These are phyloP conservation scores for Claviceps sp. DNA, from an alignment of 2,329 filamentous ascomycete genomes.

Conservation along the genomic window DNA sequence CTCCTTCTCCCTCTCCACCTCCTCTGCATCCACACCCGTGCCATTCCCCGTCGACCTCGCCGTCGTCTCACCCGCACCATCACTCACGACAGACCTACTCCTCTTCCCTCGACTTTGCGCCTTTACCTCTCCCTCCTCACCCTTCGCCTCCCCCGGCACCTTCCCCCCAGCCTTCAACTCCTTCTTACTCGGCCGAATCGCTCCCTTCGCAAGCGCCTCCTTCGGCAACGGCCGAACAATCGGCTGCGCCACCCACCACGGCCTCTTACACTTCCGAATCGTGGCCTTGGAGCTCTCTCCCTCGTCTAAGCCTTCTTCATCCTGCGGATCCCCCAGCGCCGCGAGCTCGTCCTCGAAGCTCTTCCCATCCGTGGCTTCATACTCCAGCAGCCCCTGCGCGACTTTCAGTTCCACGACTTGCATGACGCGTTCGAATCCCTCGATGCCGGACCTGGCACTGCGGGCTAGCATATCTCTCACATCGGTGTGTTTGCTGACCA, in stretches of 20 bases:
- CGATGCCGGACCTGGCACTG: constrained; percentile 55
- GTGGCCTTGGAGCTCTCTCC: constrained; percentile 51
- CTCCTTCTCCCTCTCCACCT: neutral
- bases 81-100: constrained; percentile 10
- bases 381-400: constrained; percentile 58
- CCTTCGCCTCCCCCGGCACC: constrained; percentile 2
- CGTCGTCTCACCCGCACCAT: constrained; percentile 14
- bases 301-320: constrained; percentile 26
- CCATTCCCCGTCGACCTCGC: neutral
- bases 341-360: constrained; percentile 30
- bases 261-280: constrained; percentile 60
- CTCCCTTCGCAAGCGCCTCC: constrained; percentile 74
- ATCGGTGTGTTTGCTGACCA: constrained; percentile 68
- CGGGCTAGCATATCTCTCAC: constrained; percentile 74
- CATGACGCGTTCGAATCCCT: constrained; percentile 64
- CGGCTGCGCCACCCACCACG: constrained; percentile 85
- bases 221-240: constrained; percentile 76
- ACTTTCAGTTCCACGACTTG: constrained; percentile 62
- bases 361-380: constrained; percentile 37
- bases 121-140: constrained; percentile 24
- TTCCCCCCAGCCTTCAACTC: constrained; percentile 19
- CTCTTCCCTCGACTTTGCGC: neutral
- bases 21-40: neutral
- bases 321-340: constrained; percentile 11
- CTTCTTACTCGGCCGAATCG: constrained; percentile 63